These are phyloP conservation scores for Rosa rugosa DNA, from an alignment of 306 rosid genomes.

Conservation along the genomic window DNA sequence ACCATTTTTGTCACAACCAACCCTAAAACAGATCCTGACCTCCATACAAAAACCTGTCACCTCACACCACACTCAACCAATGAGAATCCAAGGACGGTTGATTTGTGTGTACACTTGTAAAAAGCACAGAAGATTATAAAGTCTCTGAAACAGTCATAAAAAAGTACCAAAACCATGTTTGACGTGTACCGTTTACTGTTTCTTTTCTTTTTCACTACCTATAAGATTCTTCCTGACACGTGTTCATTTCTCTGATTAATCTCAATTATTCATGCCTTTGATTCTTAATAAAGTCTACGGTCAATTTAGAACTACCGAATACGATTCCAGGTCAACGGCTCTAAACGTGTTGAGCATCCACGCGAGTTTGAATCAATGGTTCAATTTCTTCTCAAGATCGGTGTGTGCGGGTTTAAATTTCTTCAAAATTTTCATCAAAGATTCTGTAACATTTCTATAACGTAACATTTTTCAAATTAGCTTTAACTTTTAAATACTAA, in stretches of 20 bases:
- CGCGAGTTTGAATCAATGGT: conserved; percentile 23
- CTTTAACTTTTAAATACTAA: too few species aligned
- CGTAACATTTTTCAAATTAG: too few species aligned
- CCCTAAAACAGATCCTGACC: background rate
- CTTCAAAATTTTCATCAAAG: too few species aligned
- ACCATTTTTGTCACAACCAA: background rate
- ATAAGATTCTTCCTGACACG: conserved; percentile 27
- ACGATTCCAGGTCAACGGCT: background rate
- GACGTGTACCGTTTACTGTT: conserved; percentile 28
- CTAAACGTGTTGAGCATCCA: background rate
- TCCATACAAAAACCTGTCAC: background rate
- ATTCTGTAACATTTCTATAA: too few species aligned
- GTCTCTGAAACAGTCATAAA: background rate
- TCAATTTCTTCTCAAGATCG: background rate
- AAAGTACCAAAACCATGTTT: conserved; percentile 21
- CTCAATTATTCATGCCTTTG: background rate
- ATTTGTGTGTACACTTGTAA: conserved; percentile 9
- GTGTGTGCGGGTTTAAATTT: too few species aligned
- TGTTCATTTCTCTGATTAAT: conserved; percentile 2
- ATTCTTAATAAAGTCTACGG: background rate
- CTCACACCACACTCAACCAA: background rate
- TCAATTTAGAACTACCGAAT: background rate
- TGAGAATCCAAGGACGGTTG: background rate
- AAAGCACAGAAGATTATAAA: background rate
- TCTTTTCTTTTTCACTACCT: background rate